Evolutionary conservation across 257 asterid genomes (phyloP).

Genomic region (Capsicum chinense): DNA sequence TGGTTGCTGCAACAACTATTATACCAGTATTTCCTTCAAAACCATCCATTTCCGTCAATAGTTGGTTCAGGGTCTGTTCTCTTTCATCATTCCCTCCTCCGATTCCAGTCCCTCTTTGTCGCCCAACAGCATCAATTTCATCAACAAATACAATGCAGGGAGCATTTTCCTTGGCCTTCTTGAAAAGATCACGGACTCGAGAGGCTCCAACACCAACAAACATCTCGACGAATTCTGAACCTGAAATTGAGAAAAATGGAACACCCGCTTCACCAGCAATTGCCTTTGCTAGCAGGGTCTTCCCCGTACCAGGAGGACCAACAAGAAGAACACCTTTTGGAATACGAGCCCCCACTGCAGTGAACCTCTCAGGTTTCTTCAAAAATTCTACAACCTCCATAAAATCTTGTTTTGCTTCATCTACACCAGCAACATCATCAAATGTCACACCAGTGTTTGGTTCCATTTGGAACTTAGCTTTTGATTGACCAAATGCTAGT

Average conservation of each 20-base stretch:
- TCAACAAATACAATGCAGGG: slow-evolving; percentile 98
- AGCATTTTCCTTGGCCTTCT: slow-evolving; percentile 98
- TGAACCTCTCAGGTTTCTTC: slow-evolving; percentile 97
- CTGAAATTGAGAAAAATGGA: slow-evolving; percentile 95
- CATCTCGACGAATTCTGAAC: slow-evolving; percentile 99
- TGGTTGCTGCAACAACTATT: slow-evolving; percentile 94
- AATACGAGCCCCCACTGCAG: slow-evolving; percentile 97
- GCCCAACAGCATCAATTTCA: slow-evolving; percentile 99
- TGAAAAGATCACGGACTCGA: slow-evolving; percentile 95
- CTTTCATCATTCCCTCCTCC: slow-evolving; percentile 99
- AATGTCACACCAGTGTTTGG: slow-evolving; percentile 97
- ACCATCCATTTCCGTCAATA: slow-evolving; percentile 97
- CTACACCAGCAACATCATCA: slow-evolving; percentile 97
- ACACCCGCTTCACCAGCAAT: slow-evolving; percentile 99
- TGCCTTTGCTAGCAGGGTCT: slow-evolving; percentile 95
- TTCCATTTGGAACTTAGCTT: slow-evolving; percentile 98
- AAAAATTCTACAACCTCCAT: slow-evolving; percentile 97
- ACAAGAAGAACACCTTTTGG: slow-evolving; percentile 98
- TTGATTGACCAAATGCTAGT: slow-evolving; percentile 76
- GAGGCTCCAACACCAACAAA: slow-evolving; percentile 99
- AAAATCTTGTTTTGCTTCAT: slow-evolving; percentile 97
- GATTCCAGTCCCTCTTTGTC: slow-evolving; percentile 98
- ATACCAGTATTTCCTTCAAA: slow-evolving; percentile 98
- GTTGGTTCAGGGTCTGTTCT: slow-evolving; percentile 95
- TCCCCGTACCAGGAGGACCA: slow-evolving; percentile 99